Evolutionary conservation across 495 filamentous ascomycete genomes (phyloP).

Genomic region (Aspergillus heteromorphus): DNA sequence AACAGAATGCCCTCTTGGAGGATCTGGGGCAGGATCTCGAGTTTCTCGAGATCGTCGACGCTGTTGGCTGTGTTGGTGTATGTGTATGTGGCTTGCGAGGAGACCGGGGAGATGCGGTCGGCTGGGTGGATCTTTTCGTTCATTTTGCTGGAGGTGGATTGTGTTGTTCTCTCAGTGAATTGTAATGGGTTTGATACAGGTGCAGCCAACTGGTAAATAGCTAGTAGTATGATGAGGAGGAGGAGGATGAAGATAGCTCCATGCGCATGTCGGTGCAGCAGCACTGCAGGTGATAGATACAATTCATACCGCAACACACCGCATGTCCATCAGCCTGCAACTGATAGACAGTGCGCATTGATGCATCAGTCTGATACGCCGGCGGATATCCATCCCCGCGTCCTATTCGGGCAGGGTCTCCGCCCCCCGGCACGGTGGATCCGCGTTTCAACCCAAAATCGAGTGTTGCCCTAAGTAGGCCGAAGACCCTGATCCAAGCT

Average conservation of each 20-base stretch:
- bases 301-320: not conserved
- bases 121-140: conserved; percentile 15
- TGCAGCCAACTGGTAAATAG: not conserved
- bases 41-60: conserved; percentile 29
- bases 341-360: no score
- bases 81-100: conserved; percentile 4
- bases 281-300: no score
- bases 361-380: no score
- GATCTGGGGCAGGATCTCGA: conserved; percentile 34
- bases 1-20: conserved; percentile 37
- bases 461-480: conserved; percentile 2
- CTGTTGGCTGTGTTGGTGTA: conserved; percentile 8
- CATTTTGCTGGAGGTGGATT: conserved; percentile 6
- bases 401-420: conserved; percentile 8
- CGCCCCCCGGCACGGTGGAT: not conserved
- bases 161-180: not conserved
- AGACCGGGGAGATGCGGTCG: conserved; percentile 17
- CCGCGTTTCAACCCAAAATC: not conserved
- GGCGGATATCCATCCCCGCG: conserved; percentile 4
- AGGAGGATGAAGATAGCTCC: not conserved
- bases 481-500: not conserved
- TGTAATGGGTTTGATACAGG: not conserved
- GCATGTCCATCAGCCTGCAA: not conserved
- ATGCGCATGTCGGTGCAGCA: no score
- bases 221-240: not conserved